Conservation (phyloP, 129 eudicot genomes). For the Tagetes patula region DNA sequence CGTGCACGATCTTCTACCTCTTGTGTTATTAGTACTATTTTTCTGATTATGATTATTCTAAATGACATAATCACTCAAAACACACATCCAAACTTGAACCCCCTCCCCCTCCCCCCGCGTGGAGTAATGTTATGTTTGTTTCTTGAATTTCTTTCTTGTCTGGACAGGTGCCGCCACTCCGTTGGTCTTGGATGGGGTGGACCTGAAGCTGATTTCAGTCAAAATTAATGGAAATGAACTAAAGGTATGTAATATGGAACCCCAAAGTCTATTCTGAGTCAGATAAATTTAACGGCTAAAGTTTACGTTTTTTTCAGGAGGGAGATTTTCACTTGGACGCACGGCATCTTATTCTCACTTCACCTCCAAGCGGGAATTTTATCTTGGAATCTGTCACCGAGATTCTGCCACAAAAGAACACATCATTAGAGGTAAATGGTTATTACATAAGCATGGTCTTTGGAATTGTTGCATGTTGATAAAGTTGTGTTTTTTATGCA, state of each 20-base stretch:
- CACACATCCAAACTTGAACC: not conserved
- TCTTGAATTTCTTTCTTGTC: not conserved
- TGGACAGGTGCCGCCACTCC: constrained; percentile 62
- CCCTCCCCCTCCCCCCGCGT: not conserved
- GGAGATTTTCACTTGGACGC: constrained; percentile 59
- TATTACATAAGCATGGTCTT: not conserved
- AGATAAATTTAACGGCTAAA: not conserved
- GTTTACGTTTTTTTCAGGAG: constrained; percentile 44
- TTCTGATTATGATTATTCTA: not conserved
- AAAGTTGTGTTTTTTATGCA: constrained; percentile 31
- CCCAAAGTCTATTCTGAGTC: not conserved
- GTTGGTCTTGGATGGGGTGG: constrained; percentile 75
- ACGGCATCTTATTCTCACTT: constrained; percentile 61
- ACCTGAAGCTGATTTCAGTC: constrained; percentile 68
- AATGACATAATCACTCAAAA: not conserved
- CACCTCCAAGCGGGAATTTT: constrained; percentile 80
- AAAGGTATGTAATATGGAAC: constrained; percentile 43
- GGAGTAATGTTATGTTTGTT: not conserved
- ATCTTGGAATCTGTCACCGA: constrained; percentile 70
- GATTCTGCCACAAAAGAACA: constrained; percentile 76
- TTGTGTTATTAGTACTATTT: not conserved
- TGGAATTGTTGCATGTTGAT: not conserved
- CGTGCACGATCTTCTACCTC: not conserved
- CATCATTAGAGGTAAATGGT: constrained; percentile 74
- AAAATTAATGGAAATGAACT: constrained; percentile 59